Conservation (phyloP, 192 early-diverging fungal species). For the Podila clonocystis region DNA sequence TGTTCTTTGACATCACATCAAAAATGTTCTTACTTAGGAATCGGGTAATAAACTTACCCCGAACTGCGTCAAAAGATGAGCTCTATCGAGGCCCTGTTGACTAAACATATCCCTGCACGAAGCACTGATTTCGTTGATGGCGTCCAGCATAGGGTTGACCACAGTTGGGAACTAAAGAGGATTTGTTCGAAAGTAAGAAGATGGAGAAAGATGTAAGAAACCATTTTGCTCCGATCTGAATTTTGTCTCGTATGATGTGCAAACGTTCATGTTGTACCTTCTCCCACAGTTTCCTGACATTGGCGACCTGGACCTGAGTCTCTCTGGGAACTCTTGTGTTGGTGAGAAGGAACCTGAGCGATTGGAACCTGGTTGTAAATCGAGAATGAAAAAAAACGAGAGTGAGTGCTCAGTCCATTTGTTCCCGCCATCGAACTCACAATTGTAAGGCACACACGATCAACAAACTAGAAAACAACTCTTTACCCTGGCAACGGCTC, state of each 20-base stretch:
- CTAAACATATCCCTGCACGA: conserved; percentile 45
- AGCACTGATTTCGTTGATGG: conserved; percentile 68
- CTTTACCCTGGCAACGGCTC: conserved; percentile 50
- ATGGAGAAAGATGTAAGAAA: neutral
- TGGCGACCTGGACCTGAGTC: conserved; percentile 87
- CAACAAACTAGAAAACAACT: neutral
- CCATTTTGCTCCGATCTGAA: neutral
- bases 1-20: too few relatives aligned
- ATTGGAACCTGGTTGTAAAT: conserved; percentile 56
- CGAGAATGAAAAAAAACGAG: neutral
- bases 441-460: neutral
- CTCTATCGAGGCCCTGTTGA: conserved; percentile 23
- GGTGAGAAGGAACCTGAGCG: conserved; percentile 84
- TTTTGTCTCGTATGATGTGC: neutral
- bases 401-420: neutral
- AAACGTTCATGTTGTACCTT: conserved; percentile 23
- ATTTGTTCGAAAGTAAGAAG: neutral
- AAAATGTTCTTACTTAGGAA: neutral
- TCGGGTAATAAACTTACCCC: conserved; percentile 28
- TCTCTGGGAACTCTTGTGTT: conserved; percentile 92
- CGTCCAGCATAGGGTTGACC: conserved; percentile 72
- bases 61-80: conserved; percentile 25
- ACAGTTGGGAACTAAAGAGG: conserved; percentile 60
- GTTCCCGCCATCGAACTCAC: neutral
- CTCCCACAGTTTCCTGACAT: conserved; percentile 70